A percentile compares a stretch with the other conserved stretches of the same genome.
These are phyloP conservation scores for Leishmania tarentolae DNA, from an alignment of 208 protist species.

Conservation along the genomic window DNA sequence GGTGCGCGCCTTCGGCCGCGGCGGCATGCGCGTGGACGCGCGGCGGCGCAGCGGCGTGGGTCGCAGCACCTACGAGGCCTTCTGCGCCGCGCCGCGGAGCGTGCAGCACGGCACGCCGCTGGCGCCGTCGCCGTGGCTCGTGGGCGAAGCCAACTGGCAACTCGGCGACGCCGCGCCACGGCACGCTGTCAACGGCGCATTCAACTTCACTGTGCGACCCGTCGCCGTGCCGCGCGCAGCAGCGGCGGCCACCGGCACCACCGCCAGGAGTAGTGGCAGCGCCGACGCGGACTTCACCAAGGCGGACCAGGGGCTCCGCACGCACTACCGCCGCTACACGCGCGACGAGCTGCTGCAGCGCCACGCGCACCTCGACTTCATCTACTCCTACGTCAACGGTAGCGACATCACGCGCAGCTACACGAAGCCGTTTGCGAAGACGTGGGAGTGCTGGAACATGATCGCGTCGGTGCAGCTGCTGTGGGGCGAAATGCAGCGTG, in stretches of 20 bases:
- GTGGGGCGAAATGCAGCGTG: constrained; percentile 21
- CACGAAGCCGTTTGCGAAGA: constrained; percentile 24
- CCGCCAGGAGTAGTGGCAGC: neutral
- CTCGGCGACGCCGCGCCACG: neutral
- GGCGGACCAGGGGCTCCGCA: constrained; percentile 15
- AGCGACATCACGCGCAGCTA: constrained; percentile 28
- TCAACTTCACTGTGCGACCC: constrained; percentile 11
- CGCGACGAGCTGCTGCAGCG: constrained; percentile 8
- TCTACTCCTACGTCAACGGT: constrained; percentile 31
- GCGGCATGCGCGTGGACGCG: constrained; percentile 23
- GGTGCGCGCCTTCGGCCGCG: constrained; percentile 28
- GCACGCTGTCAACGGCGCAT: neutral
- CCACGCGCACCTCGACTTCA: constrained; percentile 23
- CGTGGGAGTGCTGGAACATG: constrained; percentile 15
- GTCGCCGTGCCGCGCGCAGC: constrained; percentile 5
- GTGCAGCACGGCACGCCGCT: constrained; percentile 14
- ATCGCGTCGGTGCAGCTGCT: constrained; percentile 20
- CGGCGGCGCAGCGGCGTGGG: constrained; percentile 10
- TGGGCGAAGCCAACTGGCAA: constrained; percentile 21
- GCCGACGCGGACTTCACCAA: neutral
- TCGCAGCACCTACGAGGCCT: constrained; percentile 25
- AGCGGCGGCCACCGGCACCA: neutral
- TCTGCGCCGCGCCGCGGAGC: constrained; percentile 5
- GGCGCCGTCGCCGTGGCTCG: constrained; percentile 3
- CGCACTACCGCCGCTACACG: constrained; percentile 24